Conservation (phyloP, 176 grass and related monocot species). For the Musa acuminata region DNA sequence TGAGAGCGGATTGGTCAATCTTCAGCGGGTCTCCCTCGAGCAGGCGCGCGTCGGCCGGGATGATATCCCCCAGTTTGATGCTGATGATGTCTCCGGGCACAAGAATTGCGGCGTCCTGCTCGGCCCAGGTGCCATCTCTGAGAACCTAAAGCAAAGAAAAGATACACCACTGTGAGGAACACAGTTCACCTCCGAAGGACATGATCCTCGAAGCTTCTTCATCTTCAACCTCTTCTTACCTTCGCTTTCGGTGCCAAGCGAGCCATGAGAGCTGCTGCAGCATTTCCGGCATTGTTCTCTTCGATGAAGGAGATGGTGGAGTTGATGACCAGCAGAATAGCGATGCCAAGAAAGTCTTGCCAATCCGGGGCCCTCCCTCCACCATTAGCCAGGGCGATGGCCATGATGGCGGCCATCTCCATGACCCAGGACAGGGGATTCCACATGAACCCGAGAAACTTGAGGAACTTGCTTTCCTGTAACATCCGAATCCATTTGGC, state of each 20-base stretch:
- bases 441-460: constrained; percentile 98
- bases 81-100: constrained; percentile 85
- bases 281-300: constrained; percentile 94
- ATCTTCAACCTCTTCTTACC: constrained; percentile 24
- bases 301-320: constrained; percentile 96
- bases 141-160: constrained; percentile 35
- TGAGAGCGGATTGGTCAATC: constrained; percentile 83
- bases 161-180: not conserved
- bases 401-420: constrained; percentile 98
- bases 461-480: constrained; percentile 74
- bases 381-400: constrained; percentile 81
- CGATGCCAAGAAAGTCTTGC: constrained; percentile 85
- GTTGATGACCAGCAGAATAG: constrained; percentile 72
- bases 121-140: constrained; percentile 69
- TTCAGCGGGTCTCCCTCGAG: constrained; percentile 83
- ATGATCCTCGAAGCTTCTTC: not conserved
- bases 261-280: constrained; percentile 86
- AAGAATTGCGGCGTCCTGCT: constrained; percentile 80
- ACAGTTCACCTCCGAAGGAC: not conserved
- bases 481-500: not conserved
- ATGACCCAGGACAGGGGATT: constrained; percentile 96
- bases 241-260: constrained; percentile 92
- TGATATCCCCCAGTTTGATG: constrained; percentile 92
- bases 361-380: constrained; percentile 71
- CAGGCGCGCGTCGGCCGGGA: constrained; percentile 91